Evolutionary conservation across 1,284 basidiomycete species (phyloP).

Genomic region (Schizophyllum amplum): DNA sequence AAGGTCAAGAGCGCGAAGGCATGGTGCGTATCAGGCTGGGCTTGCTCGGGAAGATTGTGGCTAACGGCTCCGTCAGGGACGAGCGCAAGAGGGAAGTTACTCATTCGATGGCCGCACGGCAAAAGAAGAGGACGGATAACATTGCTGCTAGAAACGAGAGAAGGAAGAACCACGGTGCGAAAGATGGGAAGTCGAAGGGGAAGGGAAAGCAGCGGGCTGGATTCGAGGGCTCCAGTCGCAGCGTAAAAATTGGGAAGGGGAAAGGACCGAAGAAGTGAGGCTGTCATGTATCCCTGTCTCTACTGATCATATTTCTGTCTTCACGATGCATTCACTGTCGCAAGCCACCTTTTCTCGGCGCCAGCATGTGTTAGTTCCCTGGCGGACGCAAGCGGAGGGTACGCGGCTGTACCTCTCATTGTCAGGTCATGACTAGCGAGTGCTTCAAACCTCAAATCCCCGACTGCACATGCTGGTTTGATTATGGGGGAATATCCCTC

Average conservation of each 20-base stretch:
- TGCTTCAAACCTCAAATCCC: too few relatives aligned
- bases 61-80: slow-evolving; percentile 42
- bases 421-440: too few relatives aligned
- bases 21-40: slow-evolving; percentile 50
- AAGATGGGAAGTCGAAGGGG: slow-evolving; percentile 23
- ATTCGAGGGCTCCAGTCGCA: slow-evolving; percentile 59
- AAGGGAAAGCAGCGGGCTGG: slow-evolving; percentile 69
- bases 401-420: too few relatives aligned
- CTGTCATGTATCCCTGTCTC: background rate
- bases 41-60: background rate
- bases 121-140: slow-evolving; percentile 87
- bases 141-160: slow-evolving; percentile 77
- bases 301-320: background rate
- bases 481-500: background rate
- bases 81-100: slow-evolving; percentile 75
- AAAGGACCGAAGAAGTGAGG: background rate
- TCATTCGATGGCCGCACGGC: slow-evolving; percentile 68
- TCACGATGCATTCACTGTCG: too few relatives aligned
- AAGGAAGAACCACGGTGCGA: slow-evolving; percentile 57
- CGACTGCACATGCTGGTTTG: background rate
- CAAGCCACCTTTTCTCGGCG: too few relatives aligned
- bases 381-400: too few relatives aligned
- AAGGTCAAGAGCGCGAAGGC: slow-evolving; percentile 77
- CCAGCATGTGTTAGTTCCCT: too few relatives aligned
- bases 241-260: slow-evolving; percentile 10